These are phyloP conservation scores for Wickerhamomyces strasburgensis DNA, from an alignment of 805 yeast genomes.

Conservation along the genomic window DNA sequence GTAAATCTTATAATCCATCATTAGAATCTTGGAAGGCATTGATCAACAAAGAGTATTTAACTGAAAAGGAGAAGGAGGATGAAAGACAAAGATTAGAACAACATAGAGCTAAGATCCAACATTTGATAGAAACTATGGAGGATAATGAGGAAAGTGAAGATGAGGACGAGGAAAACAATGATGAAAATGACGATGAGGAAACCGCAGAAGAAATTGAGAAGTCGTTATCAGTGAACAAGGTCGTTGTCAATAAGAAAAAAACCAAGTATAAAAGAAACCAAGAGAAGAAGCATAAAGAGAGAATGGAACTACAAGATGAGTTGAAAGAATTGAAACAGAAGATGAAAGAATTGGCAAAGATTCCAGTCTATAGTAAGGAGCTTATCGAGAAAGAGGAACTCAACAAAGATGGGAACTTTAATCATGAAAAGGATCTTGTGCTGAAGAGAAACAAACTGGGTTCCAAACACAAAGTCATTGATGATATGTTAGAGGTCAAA, in stretches of 20 bases:
- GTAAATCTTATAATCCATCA: constrained; percentile 91
- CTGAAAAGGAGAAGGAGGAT: constrained; percentile 64
- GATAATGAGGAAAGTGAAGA: constrained; percentile 50
- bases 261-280: constrained; percentile 74
- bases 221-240: constrained; percentile 65
- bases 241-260: constrained; percentile 64
- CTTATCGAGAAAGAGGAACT: constrained; percentile 21
- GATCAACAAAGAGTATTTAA: constrained; percentile 58
- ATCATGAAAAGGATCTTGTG: constrained; percentile 15
- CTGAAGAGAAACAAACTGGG: constrained; percentile 35
- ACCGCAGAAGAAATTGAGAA: constrained; percentile 36
- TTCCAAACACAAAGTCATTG: constrained; percentile 42
- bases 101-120: constrained; percentile 57
- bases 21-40: constrained; percentile 75
- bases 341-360: constrained; percentile 51
- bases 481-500: constrained; percentile 62
- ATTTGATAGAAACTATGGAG: constrained; percentile 57
- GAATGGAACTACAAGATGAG: constrained; percentile 48
- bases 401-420: constrained; percentile 21
- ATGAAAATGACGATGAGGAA: constrained; percentile 31
- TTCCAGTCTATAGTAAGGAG: constrained; percentile 33
- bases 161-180: constrained; percentile 33
- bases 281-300: constrained; percentile 57
- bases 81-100: constrained; percentile 56
- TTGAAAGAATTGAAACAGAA: constrained; percentile 55